Percentiles rank a stretch among this genome's conserved stretches.
phyloP scores from a whole-genome alignment of 306 rosid genomes.

The Dicorynia guianensis region DNA sequence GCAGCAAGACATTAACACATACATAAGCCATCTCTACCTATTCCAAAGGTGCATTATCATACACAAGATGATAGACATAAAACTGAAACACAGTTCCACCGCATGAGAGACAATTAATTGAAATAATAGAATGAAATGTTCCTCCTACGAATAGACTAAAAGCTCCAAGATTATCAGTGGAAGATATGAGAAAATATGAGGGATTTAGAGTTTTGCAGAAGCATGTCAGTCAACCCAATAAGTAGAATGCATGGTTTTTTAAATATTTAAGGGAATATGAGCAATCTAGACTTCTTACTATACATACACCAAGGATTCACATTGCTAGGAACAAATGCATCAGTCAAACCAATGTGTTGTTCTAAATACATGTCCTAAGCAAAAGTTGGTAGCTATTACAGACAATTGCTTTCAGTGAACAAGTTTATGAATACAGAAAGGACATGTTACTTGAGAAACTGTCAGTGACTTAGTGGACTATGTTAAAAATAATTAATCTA shows the following conservation, averaged over 20 bases:
- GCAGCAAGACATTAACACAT: neutral
- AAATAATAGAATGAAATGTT: neutral
- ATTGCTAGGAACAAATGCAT: neutral
- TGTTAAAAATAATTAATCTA: slow-evolving; percentile 4
- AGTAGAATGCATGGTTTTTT: too few species aligned
- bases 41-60: too few species aligned
- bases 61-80: too few species aligned
- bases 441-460: neutral
- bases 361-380: too few species aligned
- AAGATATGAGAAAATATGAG: too few species aligned
- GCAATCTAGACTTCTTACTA: too few species aligned
- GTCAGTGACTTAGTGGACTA: neutral
- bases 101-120: neutral
- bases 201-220: too few species aligned
- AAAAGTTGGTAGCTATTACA: too few species aligned
- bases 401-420: neutral
- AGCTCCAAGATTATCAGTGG: too few species aligned
- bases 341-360: neutral
- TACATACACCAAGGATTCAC: neutral
- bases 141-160: neutral
- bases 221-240: too few species aligned
- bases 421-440: neutral
- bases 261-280: too few species aligned
- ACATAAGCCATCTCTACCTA: too few species aligned
- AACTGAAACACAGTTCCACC: neutral